Evolutionary conservation across 1,284 basidiomycete genomes (phyloP).

Genomic region (Rhodotorula mucilaginosa): DNA sequence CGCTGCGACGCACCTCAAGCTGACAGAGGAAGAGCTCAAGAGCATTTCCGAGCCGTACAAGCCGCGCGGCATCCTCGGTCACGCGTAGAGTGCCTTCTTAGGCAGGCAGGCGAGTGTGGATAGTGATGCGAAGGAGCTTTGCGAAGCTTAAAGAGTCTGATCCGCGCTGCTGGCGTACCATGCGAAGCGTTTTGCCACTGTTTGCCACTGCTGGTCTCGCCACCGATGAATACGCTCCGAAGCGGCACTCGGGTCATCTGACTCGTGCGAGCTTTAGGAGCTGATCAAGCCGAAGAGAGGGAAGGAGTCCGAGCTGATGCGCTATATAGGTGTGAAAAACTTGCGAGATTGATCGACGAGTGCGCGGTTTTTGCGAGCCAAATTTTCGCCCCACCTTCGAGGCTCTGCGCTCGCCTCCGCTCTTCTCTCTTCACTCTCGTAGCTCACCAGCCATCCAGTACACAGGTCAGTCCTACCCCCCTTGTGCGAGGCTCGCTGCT

Average conservation of each 20-base stretch:
- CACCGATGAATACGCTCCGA: too few species aligned
- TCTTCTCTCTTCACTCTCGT: background rate
- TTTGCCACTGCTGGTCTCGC: background rate
- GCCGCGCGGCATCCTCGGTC: slow-evolving; percentile 51
- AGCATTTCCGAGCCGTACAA: slow-evolving; percentile 56
- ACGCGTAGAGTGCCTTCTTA: slow-evolving; percentile 15
- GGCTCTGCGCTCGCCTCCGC: background rate
- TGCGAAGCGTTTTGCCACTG: too few species aligned
- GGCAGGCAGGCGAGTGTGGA: background rate
- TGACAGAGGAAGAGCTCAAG: slow-evolving; percentile 59
- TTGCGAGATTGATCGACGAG: background rate
- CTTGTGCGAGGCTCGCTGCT: too few species aligned
- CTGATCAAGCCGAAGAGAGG: too few species aligned
- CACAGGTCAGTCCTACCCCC: too few species aligned
- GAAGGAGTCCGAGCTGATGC: background rate
- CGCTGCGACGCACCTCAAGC: slow-evolving; percentile 51
- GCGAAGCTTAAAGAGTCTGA: too few species aligned
- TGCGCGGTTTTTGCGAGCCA: background rate
- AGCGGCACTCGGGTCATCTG: too few species aligned
- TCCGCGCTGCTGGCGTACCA: too few species aligned
- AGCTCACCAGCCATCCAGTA: too few species aligned
- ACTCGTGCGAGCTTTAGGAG: too few species aligned
- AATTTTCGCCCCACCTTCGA: background rate
- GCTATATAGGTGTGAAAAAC: background rate
- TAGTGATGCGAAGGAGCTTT: background rate